phyloP scores from a whole-genome alignment of 805 yeast genomes.

The Barnettozyma pratensis region DNA sequence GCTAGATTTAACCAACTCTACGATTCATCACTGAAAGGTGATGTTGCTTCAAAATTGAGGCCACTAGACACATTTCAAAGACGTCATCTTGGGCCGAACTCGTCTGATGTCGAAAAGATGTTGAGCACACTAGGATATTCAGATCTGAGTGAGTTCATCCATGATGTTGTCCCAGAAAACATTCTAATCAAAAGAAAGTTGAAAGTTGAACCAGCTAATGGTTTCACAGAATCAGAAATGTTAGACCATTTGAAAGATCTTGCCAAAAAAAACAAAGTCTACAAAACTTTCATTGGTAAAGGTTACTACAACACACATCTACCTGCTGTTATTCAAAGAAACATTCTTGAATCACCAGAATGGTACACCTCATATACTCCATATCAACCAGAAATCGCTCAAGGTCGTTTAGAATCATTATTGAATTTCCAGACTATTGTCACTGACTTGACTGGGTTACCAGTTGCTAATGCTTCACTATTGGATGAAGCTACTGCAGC shows the following conservation, averaged over 20 bases:
- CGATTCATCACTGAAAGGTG: conserved; percentile 30
- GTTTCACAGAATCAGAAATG: conserved; percentile 81
- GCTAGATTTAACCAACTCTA: conserved; percentile 43
- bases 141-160: conserved; percentile 66
- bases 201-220: conserved; percentile 60
- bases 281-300: conserved; percentile 80
- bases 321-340: conserved; percentile 92
- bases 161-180: conserved; percentile 70
- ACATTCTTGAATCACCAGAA: conserved; percentile 87
- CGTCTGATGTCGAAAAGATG: conserved; percentile 61
- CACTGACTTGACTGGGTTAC: conserved; percentile 85
- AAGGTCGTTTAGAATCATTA: conserved; percentile 88
- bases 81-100: conserved; percentile 85
- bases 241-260: conserved; percentile 57
- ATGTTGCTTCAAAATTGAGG: conserved; percentile 14
- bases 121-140: conserved; percentile 56
- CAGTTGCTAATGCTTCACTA: conserved; percentile 91
- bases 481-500: conserved; percentile 98
- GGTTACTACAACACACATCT: conserved; percentile 89
- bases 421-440: conserved; percentile 92
- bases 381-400: conserved; percentile 96
- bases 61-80: conserved; percentile 80
- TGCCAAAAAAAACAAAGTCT: conserved; percentile 71
- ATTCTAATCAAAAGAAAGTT: conserved; percentile 67
- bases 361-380: conserved; percentile 99